Evolutionary conservation across 2,329 filamentous ascomycete genomes (phyloP).

Genomic region (Aureobasidium pullulans): DNA sequence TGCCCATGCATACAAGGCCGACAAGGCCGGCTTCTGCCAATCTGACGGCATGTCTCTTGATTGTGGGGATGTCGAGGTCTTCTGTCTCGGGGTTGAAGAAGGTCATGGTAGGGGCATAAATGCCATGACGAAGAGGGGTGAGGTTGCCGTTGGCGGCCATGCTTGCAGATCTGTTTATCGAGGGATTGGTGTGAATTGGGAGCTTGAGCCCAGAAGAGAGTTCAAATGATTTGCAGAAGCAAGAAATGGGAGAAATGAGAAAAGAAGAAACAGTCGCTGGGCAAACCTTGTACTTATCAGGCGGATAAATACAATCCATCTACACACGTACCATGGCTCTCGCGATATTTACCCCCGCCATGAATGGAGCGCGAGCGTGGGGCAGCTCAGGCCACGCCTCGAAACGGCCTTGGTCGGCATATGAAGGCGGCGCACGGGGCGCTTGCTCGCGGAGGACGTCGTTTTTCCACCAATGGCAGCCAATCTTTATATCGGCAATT

Average conservation of each 20-base stretch:
- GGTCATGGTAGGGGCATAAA: slow-evolving; percentile 85
- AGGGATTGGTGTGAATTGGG: background rate
- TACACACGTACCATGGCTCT: background rate
- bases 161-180: slow-evolving; percentile 6
- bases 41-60: slow-evolving; percentile 73
- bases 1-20: slow-evolving; percentile 80
- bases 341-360: slow-evolving; percentile 7
- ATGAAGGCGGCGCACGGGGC: background rate
- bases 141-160: slow-evolving; percentile 28
- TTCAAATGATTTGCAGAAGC: background rate
- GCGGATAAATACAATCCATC: slow-evolving; percentile 3
- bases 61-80: slow-evolving; percentile 70
- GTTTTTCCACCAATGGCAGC: slow-evolving; percentile 1
- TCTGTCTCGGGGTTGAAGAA: slow-evolving; percentile 82
- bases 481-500: slow-evolving; percentile 7
- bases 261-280: background rate
- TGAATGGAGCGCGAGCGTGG: background rate
- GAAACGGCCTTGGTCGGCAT: background rate
- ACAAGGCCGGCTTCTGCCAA: slow-evolving; percentile 70
- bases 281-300: slow-evolving; percentile 10
- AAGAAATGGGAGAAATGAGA: background rate
- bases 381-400: background rate
- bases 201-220: background rate
- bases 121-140: slow-evolving; percentile 67
- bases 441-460: background rate